Base-by-base conservation (phyloP, 2,329 filamentous ascomycete species). In the Colletotrichum echinochloae region DNA sequence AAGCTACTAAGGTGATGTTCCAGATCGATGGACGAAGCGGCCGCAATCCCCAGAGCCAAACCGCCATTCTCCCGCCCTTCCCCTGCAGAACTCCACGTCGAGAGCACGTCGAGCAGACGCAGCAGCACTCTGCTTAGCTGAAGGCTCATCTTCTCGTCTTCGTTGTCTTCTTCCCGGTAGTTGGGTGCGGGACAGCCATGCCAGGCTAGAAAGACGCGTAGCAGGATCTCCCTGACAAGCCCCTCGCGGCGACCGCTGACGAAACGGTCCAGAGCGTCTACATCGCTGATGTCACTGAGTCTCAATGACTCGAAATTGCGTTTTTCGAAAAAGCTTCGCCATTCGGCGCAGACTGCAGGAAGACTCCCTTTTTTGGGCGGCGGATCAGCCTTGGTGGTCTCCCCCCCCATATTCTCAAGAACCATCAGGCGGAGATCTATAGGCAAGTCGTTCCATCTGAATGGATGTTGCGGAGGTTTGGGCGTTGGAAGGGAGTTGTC, bases 271-370 rank as follows among this genome's bases (percentile, higher is more conserved):
- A 49, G 12, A 2, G 14, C 11, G 5, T 5, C 7, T 8, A 49
- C 5, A 7, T 49, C 46, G 2, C 28, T 12, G 2, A 28, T 18
- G 33, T 35, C 23, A 28, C 28, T 6, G 48, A 39, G 33, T 11
- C 4, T 20, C 11, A 39, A 4, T 5, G 11, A n/a, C 7, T n/a
- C 12, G 33, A 62, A 33, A 26, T 62, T 39, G 16, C 46, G 33
- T 46, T 33, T 14, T 28, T 62, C 60, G 33, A 62, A 62, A n/a
- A 54, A 62, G 12, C 1, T 16, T 16, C 49, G 48, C 60, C 60
- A 62, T 41, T 62, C 60, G 1, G 16, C 18, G 33, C n/a, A 52
- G 33, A 62, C 59, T 5, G 46, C 18, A 23, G 54, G n/a, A 16
- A 57, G 9, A 23, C 16, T 23, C 35, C 48, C 46, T 18, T 28